Evolutionary conservation across 305 asterid genomes (phyloP).

Genomic region (Caryopteris hybrid): DNA sequence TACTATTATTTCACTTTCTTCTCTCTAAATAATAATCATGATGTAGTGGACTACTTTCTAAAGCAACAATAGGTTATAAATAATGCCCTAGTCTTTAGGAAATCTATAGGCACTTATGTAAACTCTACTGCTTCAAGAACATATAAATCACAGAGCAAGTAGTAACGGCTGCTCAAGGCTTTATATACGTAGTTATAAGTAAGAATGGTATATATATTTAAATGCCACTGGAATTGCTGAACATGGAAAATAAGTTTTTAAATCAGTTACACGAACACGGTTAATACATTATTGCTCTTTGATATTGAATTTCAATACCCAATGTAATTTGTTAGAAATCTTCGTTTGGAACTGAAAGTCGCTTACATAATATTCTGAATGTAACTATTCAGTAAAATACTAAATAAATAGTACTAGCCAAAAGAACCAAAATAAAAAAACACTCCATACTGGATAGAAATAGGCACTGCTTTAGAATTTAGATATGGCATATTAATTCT

Average conservation of each 20-base stretch:
- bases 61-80: not conserved
- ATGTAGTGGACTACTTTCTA: not conserved
- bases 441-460: no score
- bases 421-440: not conserved
- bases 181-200: not conserved
- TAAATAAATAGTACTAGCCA: not conserved
- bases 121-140: not conserved
- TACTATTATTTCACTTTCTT: not conserved
- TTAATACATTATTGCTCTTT: not conserved
- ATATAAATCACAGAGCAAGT: not conserved
- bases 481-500: no score
- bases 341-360: not conserved
- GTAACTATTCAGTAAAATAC: not conserved
- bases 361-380: not conserved
- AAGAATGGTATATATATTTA: not conserved
- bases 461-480: no score
- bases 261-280: not conserved
- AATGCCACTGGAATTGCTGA: not conserved
- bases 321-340: not conserved
- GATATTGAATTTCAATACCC: not conserved
- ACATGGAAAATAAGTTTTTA: not conserved
- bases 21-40: not conserved
- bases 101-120: not conserved
- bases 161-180: not conserved
- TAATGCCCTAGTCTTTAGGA: not conserved